Conservation (phyloP, 352 stramenopile species). For the Phytophthora lateralis region DNA sequence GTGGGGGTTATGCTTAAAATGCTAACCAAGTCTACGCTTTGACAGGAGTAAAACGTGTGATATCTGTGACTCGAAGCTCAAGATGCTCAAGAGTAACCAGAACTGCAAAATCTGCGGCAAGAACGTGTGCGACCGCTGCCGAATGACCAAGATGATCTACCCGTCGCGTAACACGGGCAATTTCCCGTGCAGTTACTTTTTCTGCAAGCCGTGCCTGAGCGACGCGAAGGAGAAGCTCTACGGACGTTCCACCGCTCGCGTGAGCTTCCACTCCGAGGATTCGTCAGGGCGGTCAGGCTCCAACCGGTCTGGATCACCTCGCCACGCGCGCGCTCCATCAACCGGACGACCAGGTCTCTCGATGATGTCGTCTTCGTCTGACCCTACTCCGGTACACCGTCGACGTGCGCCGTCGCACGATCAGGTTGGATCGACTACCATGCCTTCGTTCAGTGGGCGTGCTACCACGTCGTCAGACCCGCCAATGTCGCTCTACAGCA, state of each 20-base stretch:
- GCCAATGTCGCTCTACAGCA: conserved; percentile 22
- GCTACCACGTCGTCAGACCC: conserved; percentile 29
- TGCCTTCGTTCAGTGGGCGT: conserved; percentile 21
- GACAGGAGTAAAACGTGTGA: conserved; percentile 55
- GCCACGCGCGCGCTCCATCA: conserved; percentile 17
- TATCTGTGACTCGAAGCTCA: conserved; percentile 68
- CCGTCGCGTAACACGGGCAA: conserved; percentile 49
- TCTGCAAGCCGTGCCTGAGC: conserved; percentile 63
- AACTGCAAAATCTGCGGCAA: conserved; percentile 75
- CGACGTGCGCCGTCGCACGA: conserved; percentile 20
- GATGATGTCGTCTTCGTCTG: conserved; percentile 32
- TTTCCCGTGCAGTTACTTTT: conserved; percentile 61
- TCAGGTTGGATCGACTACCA: conserved; percentile 18
- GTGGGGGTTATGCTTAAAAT: neutral
- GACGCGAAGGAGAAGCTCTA: conserved; percentile 54
- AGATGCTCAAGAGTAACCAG: conserved; percentile 49
- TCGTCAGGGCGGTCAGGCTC: conserved; percentile 35
- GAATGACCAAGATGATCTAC: conserved; percentile 63
- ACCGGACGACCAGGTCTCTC: conserved; percentile 23
- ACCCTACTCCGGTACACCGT: conserved; percentile 19
- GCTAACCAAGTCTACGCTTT: conserved; percentile 8
- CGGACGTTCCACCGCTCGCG: conserved; percentile 27
- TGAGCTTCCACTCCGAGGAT: conserved; percentile 52
- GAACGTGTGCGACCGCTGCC: conserved; percentile 71
- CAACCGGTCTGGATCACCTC: conserved; percentile 28